phyloP scores from a whole-genome alignment of 2,329 filamentous ascomycete genomes.

The Sclerotinia minor region DNA sequence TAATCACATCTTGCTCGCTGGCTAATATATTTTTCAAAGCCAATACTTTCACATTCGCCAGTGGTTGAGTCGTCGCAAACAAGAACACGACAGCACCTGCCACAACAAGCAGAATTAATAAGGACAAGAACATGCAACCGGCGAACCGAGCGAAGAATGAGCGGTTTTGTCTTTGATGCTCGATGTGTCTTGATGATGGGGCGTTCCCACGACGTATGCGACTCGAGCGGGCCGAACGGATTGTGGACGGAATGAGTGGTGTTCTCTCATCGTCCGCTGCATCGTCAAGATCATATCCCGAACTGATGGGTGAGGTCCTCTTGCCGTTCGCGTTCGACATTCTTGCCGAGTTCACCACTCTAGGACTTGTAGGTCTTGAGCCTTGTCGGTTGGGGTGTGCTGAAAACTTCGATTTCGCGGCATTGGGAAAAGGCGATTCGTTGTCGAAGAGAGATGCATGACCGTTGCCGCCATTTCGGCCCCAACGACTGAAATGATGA shows the following conservation, averaged over 20 bases:
- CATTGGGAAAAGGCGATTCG: conserved; percentile 75
- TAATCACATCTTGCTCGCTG: conserved; percentile 91
- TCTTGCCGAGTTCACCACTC: conserved; percentile 48
- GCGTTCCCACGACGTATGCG: conserved; percentile 54
- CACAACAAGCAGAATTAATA: conserved; percentile 78
- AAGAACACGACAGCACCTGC: conserved; percentile 87
- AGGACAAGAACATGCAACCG: conserved; percentile 80
- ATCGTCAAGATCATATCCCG: conserved; percentile 78
- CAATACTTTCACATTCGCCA: conserved; percentile 74
- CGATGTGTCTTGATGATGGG: conserved; percentile 65
- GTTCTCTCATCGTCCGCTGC: conserved; percentile 85
- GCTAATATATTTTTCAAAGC: conserved; percentile 88
- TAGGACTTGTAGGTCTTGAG: conserved; percentile 68
- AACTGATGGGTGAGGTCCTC: conserved; percentile 62
- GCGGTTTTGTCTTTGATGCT: conserved; percentile 65
- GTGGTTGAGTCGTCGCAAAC: conserved; percentile 85
- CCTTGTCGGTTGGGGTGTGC: conserved; percentile 59
- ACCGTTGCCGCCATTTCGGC: conserved; percentile 65
- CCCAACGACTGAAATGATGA: conserved; percentile 78
- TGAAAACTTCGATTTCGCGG: conserved; percentile 62
- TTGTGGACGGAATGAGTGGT: conserved; percentile 64
- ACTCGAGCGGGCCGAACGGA: conserved; percentile 62
- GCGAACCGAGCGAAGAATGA: conserved; percentile 72
- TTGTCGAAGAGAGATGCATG: conserved; percentile 73
- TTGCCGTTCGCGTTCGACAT: conserved; percentile 46